These are phyloP conservation scores for Malus fusca DNA, from an alignment of 306 rosid species.

Conservation along the genomic window DNA sequence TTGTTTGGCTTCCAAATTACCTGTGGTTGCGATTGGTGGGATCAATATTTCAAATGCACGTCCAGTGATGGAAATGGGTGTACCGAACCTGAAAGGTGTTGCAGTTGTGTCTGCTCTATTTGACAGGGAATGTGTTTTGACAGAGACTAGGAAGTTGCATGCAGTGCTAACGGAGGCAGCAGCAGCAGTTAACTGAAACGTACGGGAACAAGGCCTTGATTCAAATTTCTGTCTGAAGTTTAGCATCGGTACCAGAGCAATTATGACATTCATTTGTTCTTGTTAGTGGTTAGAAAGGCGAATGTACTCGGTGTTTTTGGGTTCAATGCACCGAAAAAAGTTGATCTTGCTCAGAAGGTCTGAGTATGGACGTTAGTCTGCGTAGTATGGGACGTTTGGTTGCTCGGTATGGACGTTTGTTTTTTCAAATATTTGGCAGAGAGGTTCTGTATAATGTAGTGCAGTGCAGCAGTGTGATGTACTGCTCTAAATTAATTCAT, in stretches of 20 bases:
- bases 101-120: constrained; percentile 86
- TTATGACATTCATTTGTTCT: neutral
- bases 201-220: neutral
- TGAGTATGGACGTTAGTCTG: neutral
- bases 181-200: constrained; percentile 19
- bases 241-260: neutral
- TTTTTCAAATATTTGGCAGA: neutral
- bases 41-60: constrained; percentile 55
- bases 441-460: neutral
- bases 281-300: neutral
- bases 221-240: neutral
- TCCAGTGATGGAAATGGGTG: constrained; percentile 55
- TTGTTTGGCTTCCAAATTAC: constrained; percentile 64
- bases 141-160: constrained; percentile 62
- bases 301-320: neutral
- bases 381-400: neutral
- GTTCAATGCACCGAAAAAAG: neutral
- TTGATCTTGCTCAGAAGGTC: neutral
- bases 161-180: constrained; percentile 22
- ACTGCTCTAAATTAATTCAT: neutral
- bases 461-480: neutral
- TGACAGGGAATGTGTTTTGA: constrained; percentile 56
- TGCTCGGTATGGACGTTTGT: neutral
- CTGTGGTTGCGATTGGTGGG: constrained; percentile 94
- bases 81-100: constrained; percentile 66